phyloP scores from a whole-genome alignment of 495 filamentous ascomycete genomes.

The Barbatosphaeria neglecta region DNA sequence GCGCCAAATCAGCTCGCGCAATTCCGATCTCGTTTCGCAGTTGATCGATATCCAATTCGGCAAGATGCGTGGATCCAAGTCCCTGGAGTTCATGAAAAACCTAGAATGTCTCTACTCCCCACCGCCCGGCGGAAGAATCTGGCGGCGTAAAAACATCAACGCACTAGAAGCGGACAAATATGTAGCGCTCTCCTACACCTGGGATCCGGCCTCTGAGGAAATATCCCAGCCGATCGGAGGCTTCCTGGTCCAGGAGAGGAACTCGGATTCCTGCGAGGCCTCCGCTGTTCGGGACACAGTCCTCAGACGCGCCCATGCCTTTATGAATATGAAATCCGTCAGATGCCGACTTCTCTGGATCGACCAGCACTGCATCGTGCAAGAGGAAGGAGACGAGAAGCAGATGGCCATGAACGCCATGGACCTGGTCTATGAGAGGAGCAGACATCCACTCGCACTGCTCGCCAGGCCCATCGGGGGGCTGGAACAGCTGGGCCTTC shows the following conservation, averaged over 20 bases:
- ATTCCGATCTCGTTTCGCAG: not conserved
- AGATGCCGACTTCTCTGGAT: constrained; percentile 22
- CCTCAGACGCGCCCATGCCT: not conserved
- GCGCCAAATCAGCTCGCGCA: not conserved
- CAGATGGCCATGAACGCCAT: constrained; percentile 26
- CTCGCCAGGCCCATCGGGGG: constrained; percentile 14
- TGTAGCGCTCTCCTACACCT: not conserved
- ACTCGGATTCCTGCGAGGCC: not conserved
- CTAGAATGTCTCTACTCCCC: not conserved
- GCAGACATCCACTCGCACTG: constrained; percentile 16
- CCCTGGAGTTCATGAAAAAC: not conserved
- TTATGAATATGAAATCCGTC: not conserved
- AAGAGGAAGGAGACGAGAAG: constrained; percentile 19
- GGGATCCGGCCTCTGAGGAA: not conserved
- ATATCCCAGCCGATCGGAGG: not conserved
- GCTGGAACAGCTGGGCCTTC: constrained; percentile 12
- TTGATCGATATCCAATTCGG: not conserved
- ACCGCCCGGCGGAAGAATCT: not conserved
- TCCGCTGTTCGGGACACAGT: not conserved
- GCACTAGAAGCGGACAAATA: not conserved
- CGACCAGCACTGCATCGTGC: constrained; percentile 30
- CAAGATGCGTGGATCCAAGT: not conserved
- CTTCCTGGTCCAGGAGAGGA: not conserved
- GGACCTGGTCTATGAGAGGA: constrained; percentile 27
- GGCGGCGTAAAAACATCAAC: not conserved